phyloP scores from a whole-genome alignment of 2,329 filamentous ascomycete genomes.

The Penicillium sp. region DNA sequence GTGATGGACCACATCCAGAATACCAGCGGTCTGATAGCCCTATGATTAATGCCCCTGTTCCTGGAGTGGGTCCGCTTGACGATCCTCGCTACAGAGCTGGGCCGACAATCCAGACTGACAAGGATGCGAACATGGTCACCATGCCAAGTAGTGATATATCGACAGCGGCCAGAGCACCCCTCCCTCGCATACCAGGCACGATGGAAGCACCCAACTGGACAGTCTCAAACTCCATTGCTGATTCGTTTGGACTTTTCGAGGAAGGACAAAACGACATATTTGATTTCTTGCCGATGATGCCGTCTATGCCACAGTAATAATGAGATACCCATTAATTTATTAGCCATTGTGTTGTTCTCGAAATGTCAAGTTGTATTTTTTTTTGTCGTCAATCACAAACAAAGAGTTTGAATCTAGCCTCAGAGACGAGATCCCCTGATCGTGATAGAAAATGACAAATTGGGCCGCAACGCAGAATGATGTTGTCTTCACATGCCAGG shows the following conservation, averaged over 20 bases:
- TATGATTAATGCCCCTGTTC: constrained; percentile 20
- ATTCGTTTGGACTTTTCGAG: constrained; percentile 40
- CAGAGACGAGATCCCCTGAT: constrained; percentile 2
- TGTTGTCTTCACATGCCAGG: constrained; percentile 14
- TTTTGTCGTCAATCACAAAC: background rate
- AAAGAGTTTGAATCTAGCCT: background rate
- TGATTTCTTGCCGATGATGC: constrained; percentile 39
- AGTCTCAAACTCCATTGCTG: constrained; percentile 38
- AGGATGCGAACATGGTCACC: constrained; percentile 18
- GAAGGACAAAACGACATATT: constrained; percentile 41
- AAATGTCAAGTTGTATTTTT: background rate
- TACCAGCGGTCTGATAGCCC: constrained; percentile 18
- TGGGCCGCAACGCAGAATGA: constrained; percentile 14
- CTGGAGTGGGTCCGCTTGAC: constrained; percentile 15
- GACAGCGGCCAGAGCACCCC: constrained; percentile 22
- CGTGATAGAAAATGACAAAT: constrained; percentile 2
- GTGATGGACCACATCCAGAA: constrained; percentile 14
- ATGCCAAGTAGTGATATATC: constrained; percentile 23
- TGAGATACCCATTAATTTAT: background rate
- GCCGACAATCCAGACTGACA: constrained; percentile 19
- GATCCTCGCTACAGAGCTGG: constrained; percentile 24
- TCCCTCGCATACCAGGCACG: constrained; percentile 28
- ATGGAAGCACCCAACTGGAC: constrained; percentile 41
- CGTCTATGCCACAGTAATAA: constrained; percentile 27
- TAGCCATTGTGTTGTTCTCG: background rate